Conservation (phyloP, 257 asterid species). For the Cruciata laevipes region DNA sequence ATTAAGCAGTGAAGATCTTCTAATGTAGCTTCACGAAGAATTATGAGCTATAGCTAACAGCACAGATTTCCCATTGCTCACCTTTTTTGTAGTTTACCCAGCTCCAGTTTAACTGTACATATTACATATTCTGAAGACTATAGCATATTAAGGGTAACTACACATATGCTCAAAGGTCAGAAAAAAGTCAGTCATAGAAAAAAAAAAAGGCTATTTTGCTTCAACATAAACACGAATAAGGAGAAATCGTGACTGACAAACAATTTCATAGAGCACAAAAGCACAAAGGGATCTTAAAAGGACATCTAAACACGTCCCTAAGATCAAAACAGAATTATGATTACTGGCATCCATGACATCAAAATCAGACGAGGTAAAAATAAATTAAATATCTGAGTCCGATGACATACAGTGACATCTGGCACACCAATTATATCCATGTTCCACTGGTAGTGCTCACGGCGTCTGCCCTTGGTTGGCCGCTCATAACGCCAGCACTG, state of each 20-base stretch:
- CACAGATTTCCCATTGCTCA: not conserved
- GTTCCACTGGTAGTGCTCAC: conserved; percentile 98
- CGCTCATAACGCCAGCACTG: conserved; percentile 99
- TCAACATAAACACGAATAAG: not conserved
- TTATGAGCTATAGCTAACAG: not conserved
- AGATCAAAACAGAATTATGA: not conserved
- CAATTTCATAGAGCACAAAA: not conserved
- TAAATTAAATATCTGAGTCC: conserved; percentile 7
- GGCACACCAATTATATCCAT: conserved; percentile 97
- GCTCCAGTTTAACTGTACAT: not conserved
- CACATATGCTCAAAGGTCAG: not conserved
- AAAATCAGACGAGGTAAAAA: not conserved
- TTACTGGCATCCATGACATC: not conserved
- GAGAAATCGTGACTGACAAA: not conserved
- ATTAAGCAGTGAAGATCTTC: not conserved
- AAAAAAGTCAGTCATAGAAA: not conserved
- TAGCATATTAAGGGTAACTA: not conserved
- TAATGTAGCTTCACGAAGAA: not conserved
- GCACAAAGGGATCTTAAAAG: not conserved
- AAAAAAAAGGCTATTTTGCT: not conserved
- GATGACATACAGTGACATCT: conserved; percentile 57
- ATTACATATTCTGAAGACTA: not conserved
- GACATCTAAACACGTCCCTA: not conserved
- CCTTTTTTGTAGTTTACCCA: not conserved
- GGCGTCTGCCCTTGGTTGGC: conserved; percentile 96